Evolutionary conservation across 495 filamentous ascomycete genomes (phyloP).

Genomic region (Neurospora hispaniola): DNA sequence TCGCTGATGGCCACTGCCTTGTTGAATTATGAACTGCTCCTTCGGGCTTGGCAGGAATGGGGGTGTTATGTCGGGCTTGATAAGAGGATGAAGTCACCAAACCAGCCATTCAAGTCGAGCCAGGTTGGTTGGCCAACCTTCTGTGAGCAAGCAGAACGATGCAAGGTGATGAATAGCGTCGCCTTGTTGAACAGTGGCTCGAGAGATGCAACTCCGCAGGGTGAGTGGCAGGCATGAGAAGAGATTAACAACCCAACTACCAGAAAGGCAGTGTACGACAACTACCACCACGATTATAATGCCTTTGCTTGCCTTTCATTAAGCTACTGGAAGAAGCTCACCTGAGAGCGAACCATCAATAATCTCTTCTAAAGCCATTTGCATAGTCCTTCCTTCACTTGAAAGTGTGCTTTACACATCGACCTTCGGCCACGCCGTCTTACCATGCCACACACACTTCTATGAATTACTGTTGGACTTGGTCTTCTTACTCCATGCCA

Average conservation of each 20-base stretch:
- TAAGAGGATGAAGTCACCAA: neutral
- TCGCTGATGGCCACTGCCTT: neutral
- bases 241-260: neutral
- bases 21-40: neutral
- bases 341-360: neutral
- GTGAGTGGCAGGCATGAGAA: neutral
- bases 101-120: neutral
- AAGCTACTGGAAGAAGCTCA: neutral
- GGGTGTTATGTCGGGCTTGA: neutral
- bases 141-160: neutral
- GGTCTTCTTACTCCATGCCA: neutral
- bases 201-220: neutral
- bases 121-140: neutral
- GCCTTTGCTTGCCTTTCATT: neutral
- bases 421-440: neutral
- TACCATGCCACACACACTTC: neutral
- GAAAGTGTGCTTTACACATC: neutral
- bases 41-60: neutral
- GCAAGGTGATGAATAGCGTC: neutral
- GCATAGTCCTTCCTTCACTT: neutral
- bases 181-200: neutral
- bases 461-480: neutral
- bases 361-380: neutral
- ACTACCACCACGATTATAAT: neutral
- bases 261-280: neutral